phyloP scores from a whole-genome alignment of 163 green algal species.

The Chlorella variabilis region DNA sequence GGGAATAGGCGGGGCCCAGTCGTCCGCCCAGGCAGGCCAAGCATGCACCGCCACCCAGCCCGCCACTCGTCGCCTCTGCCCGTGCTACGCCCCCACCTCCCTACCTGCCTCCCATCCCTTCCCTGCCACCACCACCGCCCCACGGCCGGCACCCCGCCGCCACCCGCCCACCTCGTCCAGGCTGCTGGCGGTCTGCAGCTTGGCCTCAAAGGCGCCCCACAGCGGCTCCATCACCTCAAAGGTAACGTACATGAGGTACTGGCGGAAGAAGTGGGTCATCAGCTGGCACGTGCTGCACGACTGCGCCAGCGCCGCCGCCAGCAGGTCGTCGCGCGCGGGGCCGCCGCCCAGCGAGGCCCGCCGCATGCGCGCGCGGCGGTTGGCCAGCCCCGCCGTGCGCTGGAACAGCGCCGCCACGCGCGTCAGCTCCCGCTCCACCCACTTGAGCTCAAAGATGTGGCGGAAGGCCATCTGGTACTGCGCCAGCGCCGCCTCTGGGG shows the following conservation, averaged over 20 bases:
- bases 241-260: slow-evolving; percentile 77
- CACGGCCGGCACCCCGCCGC: not conserved
- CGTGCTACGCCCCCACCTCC: too few species aligned
- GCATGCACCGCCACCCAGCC: too few species aligned
- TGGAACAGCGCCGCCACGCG: slow-evolving; percentile 56
- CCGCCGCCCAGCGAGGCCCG: not conserved
- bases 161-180: slow-evolving; percentile 61
- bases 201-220: slow-evolving; percentile 68
- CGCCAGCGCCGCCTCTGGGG: slow-evolving; percentile 64
- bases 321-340: not conserved
- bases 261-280: slow-evolving; percentile 73
- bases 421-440: slow-evolving; percentile 71
- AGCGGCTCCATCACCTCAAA: slow-evolving; percentile 84
- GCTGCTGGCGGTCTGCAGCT: slow-evolving; percentile 50
- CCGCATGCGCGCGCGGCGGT: slow-evolving; percentile 12
- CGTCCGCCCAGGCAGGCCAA: too few species aligned
- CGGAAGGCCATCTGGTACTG: slow-evolving; percentile 86
- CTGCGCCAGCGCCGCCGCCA: slow-evolving; percentile 39
- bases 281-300: slow-evolving; percentile 62
- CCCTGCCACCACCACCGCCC: too few species aligned
- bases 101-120: too few species aligned
- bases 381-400: slow-evolving; percentile 46
- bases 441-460: slow-evolving; percentile 82
- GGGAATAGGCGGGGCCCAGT: too few species aligned
- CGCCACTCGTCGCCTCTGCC: too few species aligned